Evolutionary conservation across 345 rosid genomes (phyloP).

Genomic region (Lepidium didymum): DNA sequence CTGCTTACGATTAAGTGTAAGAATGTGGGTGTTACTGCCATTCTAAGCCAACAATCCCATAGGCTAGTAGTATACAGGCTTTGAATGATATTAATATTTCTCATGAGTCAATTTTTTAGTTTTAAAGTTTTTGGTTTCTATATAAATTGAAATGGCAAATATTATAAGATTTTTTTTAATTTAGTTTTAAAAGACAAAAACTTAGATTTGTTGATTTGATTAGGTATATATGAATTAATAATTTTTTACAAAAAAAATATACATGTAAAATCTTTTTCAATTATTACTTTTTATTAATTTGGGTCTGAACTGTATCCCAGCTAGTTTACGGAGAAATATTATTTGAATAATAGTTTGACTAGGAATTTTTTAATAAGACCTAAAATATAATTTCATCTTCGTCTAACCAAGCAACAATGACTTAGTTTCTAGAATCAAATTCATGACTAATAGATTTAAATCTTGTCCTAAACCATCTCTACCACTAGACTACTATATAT

Average conservation of each 20-base stretch:
- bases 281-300: no score
- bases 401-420: no score
- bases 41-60: slow-evolving; percentile 17
- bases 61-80: neutral
- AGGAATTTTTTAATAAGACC: no score
- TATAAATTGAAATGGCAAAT: neutral
- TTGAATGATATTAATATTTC: neutral
- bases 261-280: neutral
- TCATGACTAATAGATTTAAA: no score
- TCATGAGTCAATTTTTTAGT: neutral
- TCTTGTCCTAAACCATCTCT: no score
- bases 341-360: no score
- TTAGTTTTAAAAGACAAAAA: neutral
- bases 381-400: no score
- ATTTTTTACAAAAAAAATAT: neutral
- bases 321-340: no score
- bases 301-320: no score
- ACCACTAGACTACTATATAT: no score
- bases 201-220: neutral
- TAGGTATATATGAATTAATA: neutral
- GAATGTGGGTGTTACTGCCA: slow-evolving; percentile 22
- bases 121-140: neutral
- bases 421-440: no score
- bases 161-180: neutral
- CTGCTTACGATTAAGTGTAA: slow-evolving; percentile 4